Evolutionary conservation across 805 yeast genomes (phyloP).

Genomic region (Zygotorulaspora danielsina): DNA sequence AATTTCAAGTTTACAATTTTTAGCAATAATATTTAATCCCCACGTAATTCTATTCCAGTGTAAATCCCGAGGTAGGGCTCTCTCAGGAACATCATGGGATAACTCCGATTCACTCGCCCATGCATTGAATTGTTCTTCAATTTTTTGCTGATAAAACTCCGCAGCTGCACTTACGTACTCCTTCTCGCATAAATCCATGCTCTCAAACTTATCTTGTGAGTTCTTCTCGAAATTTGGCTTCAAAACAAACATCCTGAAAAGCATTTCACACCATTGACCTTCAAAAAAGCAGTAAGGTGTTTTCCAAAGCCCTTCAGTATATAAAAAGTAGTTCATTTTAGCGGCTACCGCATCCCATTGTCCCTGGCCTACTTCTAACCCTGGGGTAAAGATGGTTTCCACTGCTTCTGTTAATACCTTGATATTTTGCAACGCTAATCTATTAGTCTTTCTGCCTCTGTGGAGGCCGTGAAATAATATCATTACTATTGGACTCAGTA

Average conservation of each 20-base stretch:
- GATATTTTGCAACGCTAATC: too few species aligned
- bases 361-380: background rate
- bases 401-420: background rate
- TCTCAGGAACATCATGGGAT: background rate
- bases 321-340: background rate
- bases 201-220: background rate
- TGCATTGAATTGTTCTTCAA: constrained; percentile 1
- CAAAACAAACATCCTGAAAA: constrained; percentile 2
- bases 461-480: too few species aligned
- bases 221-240: background rate
- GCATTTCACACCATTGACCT: constrained; percentile 1
- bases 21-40: too few species aligned
- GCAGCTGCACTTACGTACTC: background rate
- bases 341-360: constrained; percentile 5
- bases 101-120: background rate
- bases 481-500: too few species aligned
- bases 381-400: background rate
- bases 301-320: constrained; percentile 1
- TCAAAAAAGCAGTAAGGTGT: constrained; percentile 2
- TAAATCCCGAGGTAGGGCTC: background rate
- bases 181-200: background rate
- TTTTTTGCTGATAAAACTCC: background rate
- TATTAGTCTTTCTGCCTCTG: too few species aligned
- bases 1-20: too few species aligned
- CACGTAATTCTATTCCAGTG: too few species aligned